Evolutionary conservation across 371 early-diverging fungal genomes (phyloP), one percentile per base, ranked within the genome.

Genomic region (Haplosporangium sp.): DNA sequence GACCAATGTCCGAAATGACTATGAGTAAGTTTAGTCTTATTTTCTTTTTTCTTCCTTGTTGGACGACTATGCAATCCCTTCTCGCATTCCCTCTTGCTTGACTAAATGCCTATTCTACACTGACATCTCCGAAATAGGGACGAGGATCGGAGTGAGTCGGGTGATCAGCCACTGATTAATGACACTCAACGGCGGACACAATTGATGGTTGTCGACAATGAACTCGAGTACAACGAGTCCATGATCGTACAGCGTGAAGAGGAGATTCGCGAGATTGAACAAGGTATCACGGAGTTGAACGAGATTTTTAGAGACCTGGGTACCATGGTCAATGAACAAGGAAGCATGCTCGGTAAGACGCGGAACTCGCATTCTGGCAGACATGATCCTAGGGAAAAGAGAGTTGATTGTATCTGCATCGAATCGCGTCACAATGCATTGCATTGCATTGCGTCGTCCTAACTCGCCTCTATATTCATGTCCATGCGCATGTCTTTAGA

Each of bases 231-330:
- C 81, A 98, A 98, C 80, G 96, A 97, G 73, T 85, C 91, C 0
- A 71, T 98, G 52, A 98, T 99, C 68, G 85, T 87, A 10, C 98
- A 99, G 79, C 91, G 98, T 14, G 99, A 99, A 73, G 89, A 88
- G 42, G 98, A 97, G 65, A 92, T 99, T 18, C 85, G 86, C 55
- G 95, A 94, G 47, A 97, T 99, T 65, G 98, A 98, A 79, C 90
- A 90, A 63, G 96, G 95, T 16, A 97, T 98, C 40, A 89, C 89
- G 5, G 93, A 94, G 73, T 85, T 99, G 20, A 98, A 98, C 75
- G 98, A 98, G 81, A 93, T 99, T 58, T 99, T 99, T 81, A 85
- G 96, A 67, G 98, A 98, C 82, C 81, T 99, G 52, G 97, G 97
- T 12, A 95, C 96, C 51, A 86, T 99, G 64, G 98, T 99, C 14